Base-by-base conservation (phyloP, 2,329 filamentous ascomycete genomes). In the Aureobasidium sp. region DNA sequence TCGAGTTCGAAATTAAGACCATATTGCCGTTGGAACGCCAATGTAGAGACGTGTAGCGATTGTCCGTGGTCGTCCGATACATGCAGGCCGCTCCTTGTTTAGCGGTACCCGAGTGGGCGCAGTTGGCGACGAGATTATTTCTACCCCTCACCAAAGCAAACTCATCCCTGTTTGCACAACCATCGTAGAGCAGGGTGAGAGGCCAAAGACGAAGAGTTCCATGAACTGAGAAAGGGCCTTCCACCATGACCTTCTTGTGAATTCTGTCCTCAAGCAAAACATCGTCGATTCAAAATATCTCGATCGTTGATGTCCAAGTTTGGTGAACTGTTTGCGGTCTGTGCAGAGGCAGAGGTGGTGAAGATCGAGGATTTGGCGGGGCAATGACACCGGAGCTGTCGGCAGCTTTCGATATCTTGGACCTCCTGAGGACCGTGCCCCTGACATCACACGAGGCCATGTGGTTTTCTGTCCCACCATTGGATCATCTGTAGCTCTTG, bases 291-390 rank as follows among this genome's bases (percentile, higher is more conserved):
- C 37, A 37, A 15, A 50, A 21, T 21, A 21, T 21, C 21, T 21
- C 36, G 57, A 60, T 60, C 57, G 57, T 50, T 50, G 57, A 60
- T 47, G 27, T 36, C 36, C 21, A 42, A 44, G 16, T 52, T 16
- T 52, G 57, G 32, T 52, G 57, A 52, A 44, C 27, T 50, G 37
- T 39, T 48, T 52, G 21, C 44, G 29, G 57, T 52, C 57, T n/a
- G 57, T 60, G 57, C 55, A 15, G 6, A 15, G 29, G 47, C 48
- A 21, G 50, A 45, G 44, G 47, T 30, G 37, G 37, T 60, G 45
- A 50, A 30, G 57, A 60, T 60, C 57, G 57, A 60, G 47, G 27
- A 60, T 60, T 60, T 60, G 57, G 57, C 42, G 57, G 45, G 34
- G 50, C 39, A 42, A 36, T 30, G 34, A 59, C 34, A 21, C 21